Conservation (phyloP, 495 filamentous ascomycete genomes). For the Schizothecium vesticola region DNA sequence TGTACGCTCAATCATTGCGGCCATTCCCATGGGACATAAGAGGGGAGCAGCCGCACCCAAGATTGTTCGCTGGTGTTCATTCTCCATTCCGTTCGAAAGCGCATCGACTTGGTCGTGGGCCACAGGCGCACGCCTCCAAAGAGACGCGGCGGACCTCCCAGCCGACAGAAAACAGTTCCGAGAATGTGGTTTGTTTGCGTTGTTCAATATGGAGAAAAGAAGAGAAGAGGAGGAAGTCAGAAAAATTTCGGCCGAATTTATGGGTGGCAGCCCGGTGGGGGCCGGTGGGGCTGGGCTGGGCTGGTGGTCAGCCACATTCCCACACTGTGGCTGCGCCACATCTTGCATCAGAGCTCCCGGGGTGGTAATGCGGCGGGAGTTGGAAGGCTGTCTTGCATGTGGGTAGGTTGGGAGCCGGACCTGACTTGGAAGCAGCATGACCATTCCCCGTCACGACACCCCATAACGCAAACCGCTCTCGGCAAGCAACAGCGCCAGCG, state of each 20-base stretch:
- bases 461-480: neutral
- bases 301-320: neutral
- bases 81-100: conserved; percentile 51
- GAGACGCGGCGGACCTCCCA: conserved; percentile 34
- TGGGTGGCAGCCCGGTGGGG: conserved; percentile 4
- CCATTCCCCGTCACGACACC: neutral
- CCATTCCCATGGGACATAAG: conserved; percentile 39
- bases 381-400: neutral
- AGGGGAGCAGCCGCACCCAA: conserved; percentile 53
- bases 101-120: conserved; percentile 43
- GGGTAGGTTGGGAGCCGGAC: neutral
- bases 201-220: conserved; percentile 42
- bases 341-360: neutral
- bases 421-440: neutral
- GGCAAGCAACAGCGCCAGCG: neutral
- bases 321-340: neutral
- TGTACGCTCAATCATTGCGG: conserved; percentile 56
- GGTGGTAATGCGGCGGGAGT: neutral
- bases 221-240: conserved; percentile 23
- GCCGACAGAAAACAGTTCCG: conserved; percentile 37
- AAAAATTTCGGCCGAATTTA: conserved; percentile 19
- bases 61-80: conserved; percentile 44
- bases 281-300: neutral
- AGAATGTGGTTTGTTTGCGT: conserved; percentile 50
- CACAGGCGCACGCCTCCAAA: conserved; percentile 17